Evolutionary conservation across 306 rosid species (phyloP), one percentile per base, ranked within the genome.

Genomic region (Lablab purpureus): DNA sequence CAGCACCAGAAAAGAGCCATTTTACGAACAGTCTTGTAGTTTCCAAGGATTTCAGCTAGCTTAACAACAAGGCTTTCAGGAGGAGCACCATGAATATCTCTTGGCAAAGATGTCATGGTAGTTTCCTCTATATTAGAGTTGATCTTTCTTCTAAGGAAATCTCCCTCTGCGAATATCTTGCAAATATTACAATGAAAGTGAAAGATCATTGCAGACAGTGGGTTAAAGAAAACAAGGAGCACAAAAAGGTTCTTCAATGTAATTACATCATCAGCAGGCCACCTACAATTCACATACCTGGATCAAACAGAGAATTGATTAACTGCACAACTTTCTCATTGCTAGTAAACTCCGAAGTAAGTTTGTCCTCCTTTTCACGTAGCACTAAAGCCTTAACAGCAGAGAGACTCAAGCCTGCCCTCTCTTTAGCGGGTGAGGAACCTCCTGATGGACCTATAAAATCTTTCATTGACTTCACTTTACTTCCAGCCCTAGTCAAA

Each of bases 1-100:
- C 90, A 87, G 91, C 88, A 75, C 99, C 99, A 96, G 88, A 96
- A 96, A 70, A 93, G 84, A 46, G 88, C 83, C 97, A 93, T 93
- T 87, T 91, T 96, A 72, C 81, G 88, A 23, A 88, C 50, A 80
- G 82, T 55, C 87, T 80, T 90, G 88, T 83, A 96, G 93, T 87
- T 91, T 81, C 99, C 99, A 36, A 89, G 78, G 59, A 91, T 86
- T 90, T 93, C 98, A 74, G 99, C 97, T 80, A 96, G 81, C 91
- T 91, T 93, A 68, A 91, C 97, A 80, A 93, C 87, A 52, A 96
- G 87, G 87, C 97, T 90, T 80, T 93, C 96, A 3, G 91, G 89
- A 85, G 99, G 99, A 74, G 99, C 91, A 84, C 99, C 96, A 67
- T 91, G 99, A 84, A 93, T 89, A 74, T 93, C 99, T 90, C 89